Evolutionary conservation across 108 stramenopile genomes (phyloP).

Genomic region (Chaetoceros tenuissimus): DNA sequence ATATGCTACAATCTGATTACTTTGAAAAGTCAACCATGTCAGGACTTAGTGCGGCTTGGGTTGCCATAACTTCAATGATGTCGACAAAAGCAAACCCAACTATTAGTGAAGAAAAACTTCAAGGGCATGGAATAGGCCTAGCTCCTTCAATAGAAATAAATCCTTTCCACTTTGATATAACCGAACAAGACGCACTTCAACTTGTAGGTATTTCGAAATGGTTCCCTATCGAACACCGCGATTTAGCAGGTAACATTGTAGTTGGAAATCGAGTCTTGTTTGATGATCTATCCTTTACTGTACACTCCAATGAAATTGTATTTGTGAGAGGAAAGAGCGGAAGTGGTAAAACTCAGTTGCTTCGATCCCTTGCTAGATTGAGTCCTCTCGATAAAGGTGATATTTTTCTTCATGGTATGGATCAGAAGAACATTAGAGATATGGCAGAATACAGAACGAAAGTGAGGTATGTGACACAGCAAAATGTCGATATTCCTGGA

Average conservation of each 20-base stretch:
- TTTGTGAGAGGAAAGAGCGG: slow-evolving; percentile 37
- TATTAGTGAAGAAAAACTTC: neutral
- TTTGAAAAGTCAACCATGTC: neutral
- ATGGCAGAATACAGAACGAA: slow-evolving; percentile 32
- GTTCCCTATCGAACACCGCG: neutral
- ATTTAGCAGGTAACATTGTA: no score
- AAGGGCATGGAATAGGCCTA: neutral
- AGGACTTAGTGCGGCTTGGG: neutral
- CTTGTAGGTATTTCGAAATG: no score
- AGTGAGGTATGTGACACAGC: slow-evolving; percentile 70
- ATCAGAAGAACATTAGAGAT: slow-evolving; percentile 14
- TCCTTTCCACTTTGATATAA: slow-evolving; percentile 1
- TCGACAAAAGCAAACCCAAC: neutral
- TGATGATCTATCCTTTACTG: slow-evolving; percentile 7
- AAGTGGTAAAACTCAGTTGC: slow-evolving; percentile 60
- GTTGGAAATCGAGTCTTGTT: no score
- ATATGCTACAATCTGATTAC: neutral
- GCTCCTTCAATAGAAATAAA: slow-evolving; percentile 1
- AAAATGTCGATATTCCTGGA: slow-evolving; percentile 30
- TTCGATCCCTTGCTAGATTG: slow-evolving; percentile 59
- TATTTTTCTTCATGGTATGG: slow-evolving; percentile 3
- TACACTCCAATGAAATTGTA: slow-evolving; percentile 14
- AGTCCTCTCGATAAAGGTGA: slow-evolving; percentile 28
- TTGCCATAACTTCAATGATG: neutral
- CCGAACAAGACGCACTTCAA: neutral